Percentiles rank a stretch among this genome's conserved stretches.
Conservation (phyloP, 495 filamentous ascomycete species). For the Lichina pygmaea region DNA sequence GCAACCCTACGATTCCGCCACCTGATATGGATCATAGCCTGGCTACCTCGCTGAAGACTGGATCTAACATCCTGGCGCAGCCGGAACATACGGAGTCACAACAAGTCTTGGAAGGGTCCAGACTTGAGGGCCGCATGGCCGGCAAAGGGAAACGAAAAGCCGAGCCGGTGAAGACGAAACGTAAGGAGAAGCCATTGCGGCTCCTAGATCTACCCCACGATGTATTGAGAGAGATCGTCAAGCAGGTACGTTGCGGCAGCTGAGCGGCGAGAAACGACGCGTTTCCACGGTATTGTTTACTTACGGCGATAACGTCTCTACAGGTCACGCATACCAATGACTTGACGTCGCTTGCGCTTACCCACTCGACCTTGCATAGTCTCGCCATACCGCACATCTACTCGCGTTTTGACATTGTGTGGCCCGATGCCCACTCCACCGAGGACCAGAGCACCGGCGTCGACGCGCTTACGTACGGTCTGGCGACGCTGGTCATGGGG, state of each 20-base stretch:
- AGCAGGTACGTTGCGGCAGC: slow-evolving; percentile 33
- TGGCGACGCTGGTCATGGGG: slow-evolving; percentile 63
- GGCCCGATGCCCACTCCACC: slow-evolving; percentile 46
- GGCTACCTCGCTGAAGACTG: no score
- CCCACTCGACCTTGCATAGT: slow-evolving; percentile 59
- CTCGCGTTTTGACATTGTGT: slow-evolving; percentile 79
- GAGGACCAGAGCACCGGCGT: slow-evolving; percentile 47
- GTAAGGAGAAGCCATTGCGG: slow-evolving; percentile 12
- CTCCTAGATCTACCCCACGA: slow-evolving; percentile 72
- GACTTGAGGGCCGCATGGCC: no score
- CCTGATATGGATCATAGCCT: background rate
- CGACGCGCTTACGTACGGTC: slow-evolving; percentile 74
- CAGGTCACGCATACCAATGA: slow-evolving; percentile 77
- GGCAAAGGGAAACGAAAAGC: background rate
- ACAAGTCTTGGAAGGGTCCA: no score
- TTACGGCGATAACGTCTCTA: background rate
- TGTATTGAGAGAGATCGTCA: slow-evolving; percentile 64
- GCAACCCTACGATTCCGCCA: background rate
- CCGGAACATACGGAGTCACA: no score
- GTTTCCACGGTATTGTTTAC: background rate
- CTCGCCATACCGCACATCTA: slow-evolving; percentile 74
- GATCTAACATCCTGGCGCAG: no score
- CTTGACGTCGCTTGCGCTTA: slow-evolving; percentile 55
- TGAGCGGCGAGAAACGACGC: background rate
- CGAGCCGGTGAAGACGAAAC: background rate